Percentiles rank a stretch among this genome's conserved stretches.
Conservation (phyloP, 1,139 yeast species). For the Magnusiomyces paraingens region DNA sequence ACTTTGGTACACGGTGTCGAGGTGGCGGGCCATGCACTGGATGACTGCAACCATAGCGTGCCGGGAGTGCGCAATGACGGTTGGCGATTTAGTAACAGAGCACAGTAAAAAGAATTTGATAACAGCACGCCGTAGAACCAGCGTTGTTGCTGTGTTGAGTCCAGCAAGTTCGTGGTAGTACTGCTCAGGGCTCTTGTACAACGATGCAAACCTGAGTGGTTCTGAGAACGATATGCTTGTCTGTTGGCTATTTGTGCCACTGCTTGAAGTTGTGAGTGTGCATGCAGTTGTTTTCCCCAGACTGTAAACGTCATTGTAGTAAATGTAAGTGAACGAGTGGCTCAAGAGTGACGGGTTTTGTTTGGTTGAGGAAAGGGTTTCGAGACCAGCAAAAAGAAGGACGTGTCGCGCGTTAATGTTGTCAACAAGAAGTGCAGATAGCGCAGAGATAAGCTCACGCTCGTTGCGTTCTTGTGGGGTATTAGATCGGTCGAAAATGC, state of each 20-base stretch:
- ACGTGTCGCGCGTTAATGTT: background rate
- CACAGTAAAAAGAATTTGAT: background rate
- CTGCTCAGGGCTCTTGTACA: background rate
- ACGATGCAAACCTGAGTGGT: too few relatives aligned
- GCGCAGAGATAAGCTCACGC: background rate
- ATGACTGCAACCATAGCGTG: background rate
- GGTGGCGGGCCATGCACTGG: background rate
- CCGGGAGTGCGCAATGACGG: background rate
- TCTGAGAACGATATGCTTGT: too few relatives aligned
- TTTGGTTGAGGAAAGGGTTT: background rate
- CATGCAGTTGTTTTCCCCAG: too few relatives aligned
- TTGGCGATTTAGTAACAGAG: background rate
- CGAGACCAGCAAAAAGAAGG: constrained; percentile 2
- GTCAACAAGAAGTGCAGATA: background rate
- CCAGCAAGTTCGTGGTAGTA: background rate
- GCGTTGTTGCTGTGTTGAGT: background rate
- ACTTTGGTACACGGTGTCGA: background rate
- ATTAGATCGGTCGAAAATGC: background rate
- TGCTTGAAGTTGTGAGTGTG: too few relatives aligned
- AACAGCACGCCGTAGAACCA: background rate
- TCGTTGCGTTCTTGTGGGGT: background rate
- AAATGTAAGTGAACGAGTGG: background rate
- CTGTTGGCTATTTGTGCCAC: too few relatives aligned
- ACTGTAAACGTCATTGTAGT: background rate
- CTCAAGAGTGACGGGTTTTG: background rate